Evolutionary conservation across 2,329 filamentous ascomycete genomes (phyloP).

Genomic region (Sphaceloma murrayae): DNA sequence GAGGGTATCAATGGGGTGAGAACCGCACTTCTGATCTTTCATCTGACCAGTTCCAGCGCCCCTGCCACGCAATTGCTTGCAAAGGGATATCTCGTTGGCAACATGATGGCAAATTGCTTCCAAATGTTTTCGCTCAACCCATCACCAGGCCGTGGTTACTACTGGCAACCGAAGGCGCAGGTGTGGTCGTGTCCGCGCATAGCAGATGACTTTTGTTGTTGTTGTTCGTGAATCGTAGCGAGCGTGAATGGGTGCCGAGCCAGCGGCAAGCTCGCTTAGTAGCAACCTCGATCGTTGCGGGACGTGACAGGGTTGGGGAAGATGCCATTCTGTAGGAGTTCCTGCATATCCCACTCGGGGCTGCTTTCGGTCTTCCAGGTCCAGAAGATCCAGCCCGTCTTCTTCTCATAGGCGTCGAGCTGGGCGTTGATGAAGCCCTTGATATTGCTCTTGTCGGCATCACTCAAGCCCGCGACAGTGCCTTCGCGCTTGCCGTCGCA

Average conservation of each 20-base stretch:
- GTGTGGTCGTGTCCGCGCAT: neutral
- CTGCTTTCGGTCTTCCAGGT: constrained; percentile 43
- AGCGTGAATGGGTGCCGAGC: constrained; percentile 1
- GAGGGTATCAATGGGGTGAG: constrained; percentile 15
- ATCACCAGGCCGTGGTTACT: neutral
- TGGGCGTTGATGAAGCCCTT: constrained; percentile 39
- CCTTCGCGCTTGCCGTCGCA: constrained; percentile 38
- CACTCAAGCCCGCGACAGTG: constrained; percentile 34
- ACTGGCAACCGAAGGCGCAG: neutral
- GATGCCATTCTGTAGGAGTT: constrained; percentile 33
- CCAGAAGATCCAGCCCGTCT: constrained; percentile 43
- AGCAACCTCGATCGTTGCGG: constrained; percentile 10
- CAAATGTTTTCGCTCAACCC: neutral
- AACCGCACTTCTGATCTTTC: neutral
- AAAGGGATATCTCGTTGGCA: constrained; percentile 12
- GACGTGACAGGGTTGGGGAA: constrained; percentile 23
- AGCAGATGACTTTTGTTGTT: constrained; percentile 9
- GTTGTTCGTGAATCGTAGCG: constrained; percentile 13
- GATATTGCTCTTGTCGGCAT: constrained; percentile 36
- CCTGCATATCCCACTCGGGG: constrained; percentile 42
- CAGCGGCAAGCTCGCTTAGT: neutral
- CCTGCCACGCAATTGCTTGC: constrained; percentile 2
- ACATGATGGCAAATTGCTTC: constrained; percentile 8
- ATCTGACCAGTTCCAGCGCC: neutral
- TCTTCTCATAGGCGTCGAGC: constrained; percentile 40